These are phyloP conservation scores for Wakefieldia striispora DNA, from an alignment of 768 basidiomycete genomes.

Conservation along the genomic window DNA sequence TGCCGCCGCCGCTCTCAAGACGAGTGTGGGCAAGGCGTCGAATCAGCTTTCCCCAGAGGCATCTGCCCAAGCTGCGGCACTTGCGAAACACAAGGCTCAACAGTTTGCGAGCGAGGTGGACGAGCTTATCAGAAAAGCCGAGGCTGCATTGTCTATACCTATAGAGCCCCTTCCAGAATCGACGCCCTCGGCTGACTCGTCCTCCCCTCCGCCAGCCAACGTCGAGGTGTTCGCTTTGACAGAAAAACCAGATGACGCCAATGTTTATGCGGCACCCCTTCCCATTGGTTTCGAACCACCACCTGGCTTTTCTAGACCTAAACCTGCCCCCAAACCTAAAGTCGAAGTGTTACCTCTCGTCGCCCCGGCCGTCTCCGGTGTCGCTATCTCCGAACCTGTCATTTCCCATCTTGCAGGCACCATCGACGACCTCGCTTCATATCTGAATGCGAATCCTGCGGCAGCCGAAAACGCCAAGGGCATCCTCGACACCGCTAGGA, in stretches of 20 bases:
- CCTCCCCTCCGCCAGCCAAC: constrained; percentile 20
- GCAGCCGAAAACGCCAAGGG: constrained; percentile 65
- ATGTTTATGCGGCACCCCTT: constrained; percentile 62
- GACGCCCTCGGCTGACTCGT: too few relatives aligned
- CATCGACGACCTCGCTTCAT: constrained; percentile 88
- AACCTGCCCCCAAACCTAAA: constrained; percentile 43
- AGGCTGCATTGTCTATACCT: constrained; percentile 61
- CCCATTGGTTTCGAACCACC: constrained; percentile 96
- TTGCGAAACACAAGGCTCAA: constrained; percentile 43
- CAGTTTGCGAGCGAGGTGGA: constrained; percentile 63
- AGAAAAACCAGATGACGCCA: constrained; percentile 26
- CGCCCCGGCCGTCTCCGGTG: constrained; percentile 73
- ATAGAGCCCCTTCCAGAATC: constrained; percentile 26
- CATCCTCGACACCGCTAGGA: constrained; percentile 78
- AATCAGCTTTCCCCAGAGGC: constrained; percentile 27
- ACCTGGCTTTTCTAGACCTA: constrained; percentile 75
- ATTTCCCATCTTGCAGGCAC: constrained; percentile 88
- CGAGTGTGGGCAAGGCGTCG: constrained; percentile 40
- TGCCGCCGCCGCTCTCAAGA: constrained; percentile 45
- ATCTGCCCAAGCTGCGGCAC: constrained; percentile 38
- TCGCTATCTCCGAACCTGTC: constrained; percentile 81
- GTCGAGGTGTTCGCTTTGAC: constrained; percentile 27
- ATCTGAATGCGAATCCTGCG: constrained; percentile 70
- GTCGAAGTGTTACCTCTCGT: constrained; percentile 64
- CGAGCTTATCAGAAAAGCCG: constrained; percentile 68